A percentile compares a stretch with the other conserved stretches of the same genome.
Conservation (phyloP, 176 grass and related monocot species). For the Saccharum officinarum region DNA sequence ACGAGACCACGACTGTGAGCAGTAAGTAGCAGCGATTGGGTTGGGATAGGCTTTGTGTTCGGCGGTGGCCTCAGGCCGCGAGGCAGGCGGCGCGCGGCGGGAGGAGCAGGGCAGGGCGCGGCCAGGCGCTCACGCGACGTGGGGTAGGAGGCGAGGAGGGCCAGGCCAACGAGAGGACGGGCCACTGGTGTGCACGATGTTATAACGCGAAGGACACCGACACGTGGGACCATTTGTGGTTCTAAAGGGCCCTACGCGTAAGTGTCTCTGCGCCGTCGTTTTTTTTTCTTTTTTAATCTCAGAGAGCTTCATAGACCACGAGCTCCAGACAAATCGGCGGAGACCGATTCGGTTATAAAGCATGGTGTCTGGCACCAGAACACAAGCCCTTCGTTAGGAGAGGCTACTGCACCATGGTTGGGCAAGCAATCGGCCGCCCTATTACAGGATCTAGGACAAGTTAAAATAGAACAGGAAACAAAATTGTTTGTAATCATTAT, state of each 20-base stretch:
- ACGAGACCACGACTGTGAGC: background rate
- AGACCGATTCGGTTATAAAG: too few species aligned
- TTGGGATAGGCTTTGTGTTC: constrained; percentile 25
- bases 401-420: too few species aligned
- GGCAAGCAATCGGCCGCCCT: too few species aligned
- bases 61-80: background rate
- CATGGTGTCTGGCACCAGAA: too few species aligned
- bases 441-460: too few species aligned
- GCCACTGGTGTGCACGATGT: constrained; percentile 2
- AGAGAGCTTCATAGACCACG: too few species aligned
- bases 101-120: background rate
- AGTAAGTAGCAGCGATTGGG: background rate
- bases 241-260: background rate
- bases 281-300: background rate
- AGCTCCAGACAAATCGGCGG: too few species aligned
- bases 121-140: constrained; percentile 19
- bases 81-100: background rate
- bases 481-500: too few species aligned
- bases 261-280: background rate
- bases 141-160: background rate
- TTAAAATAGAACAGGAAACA: too few species aligned
- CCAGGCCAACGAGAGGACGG: background rate
- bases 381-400: too few species aligned
- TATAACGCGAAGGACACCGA: constrained; percentile 12
- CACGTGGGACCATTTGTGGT: background rate